Percentiles rank a stretch among this genome's conserved stretches.
Evolutionary conservation across 257 asterid species (phyloP).

Genomic region (Salvia splendens): DNA sequence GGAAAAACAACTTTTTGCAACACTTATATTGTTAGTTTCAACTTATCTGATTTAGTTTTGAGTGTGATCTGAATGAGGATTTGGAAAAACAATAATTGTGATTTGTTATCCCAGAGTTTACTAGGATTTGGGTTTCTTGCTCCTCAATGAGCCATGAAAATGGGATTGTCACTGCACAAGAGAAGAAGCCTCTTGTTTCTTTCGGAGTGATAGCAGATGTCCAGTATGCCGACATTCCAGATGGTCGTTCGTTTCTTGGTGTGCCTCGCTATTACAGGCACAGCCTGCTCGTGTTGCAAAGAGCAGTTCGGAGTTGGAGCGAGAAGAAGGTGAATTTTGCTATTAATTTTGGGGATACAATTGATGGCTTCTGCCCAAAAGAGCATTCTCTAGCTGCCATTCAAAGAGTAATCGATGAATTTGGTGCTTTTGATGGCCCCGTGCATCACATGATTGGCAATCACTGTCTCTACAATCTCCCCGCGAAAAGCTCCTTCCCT

Average conservation of each 20-base stretch:
- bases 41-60: not conserved
- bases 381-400: constrained; percentile 62
- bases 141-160: constrained; percentile 58
- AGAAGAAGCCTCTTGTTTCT: constrained; percentile 77
- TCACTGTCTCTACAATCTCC: constrained; percentile 95
- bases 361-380: constrained; percentile 91
- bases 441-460: constrained; percentile 94
- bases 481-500: constrained; percentile 72
- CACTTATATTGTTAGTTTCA: not conserved
- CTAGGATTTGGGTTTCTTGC: constrained; percentile 42
- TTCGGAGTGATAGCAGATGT: constrained; percentile 92
- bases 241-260: constrained; percentile 84
- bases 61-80: not conserved
- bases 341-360: constrained; percentile 79
- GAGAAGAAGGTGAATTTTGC: constrained; percentile 53
- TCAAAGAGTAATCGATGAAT: constrained; percentile 52
- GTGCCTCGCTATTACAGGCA: constrained; percentile 89
- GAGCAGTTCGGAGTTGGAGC: constrained; percentile 65
- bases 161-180: constrained; percentile 43
- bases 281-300: constrained; percentile 73
- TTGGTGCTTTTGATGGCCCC: constrained; percentile 56
- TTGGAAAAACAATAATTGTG: constrained; percentile 1
- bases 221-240: constrained; percentile 93
- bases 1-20: not conserved
- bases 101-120: not conserved